These are phyloP conservation scores for Acanthamoeba healyi DNA, from an alignment of 208 protist genomes.

Conservation along the genomic window DNA sequence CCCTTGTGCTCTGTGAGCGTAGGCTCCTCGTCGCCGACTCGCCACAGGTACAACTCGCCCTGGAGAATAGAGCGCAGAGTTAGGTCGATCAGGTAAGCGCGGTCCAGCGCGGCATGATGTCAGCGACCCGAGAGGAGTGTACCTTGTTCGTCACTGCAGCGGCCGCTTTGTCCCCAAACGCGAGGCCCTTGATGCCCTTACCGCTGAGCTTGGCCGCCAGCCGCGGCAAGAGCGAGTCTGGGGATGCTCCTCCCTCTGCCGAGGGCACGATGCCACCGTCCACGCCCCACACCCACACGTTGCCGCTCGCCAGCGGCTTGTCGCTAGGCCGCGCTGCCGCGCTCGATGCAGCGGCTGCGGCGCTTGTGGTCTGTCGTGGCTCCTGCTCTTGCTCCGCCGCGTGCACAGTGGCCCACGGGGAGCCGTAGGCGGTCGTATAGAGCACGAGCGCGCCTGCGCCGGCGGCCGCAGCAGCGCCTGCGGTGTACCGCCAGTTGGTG, in stretches of 20 bases:
- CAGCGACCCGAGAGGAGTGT: neutral
- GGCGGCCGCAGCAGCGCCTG: neutral
- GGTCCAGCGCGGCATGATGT: neutral
- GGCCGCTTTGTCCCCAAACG: neutral
- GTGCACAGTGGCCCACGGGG: neutral
- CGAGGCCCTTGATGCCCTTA: neutral
- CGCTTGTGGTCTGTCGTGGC: neutral
- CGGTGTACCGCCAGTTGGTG: too few species aligned
- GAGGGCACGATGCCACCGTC: neutral
- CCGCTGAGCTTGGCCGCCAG: neutral
- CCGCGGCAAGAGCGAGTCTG: neutral
- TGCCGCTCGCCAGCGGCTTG: neutral
- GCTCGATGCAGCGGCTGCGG: neutral
- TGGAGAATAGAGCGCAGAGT: too few species aligned
- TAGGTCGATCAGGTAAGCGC: too few species aligned
- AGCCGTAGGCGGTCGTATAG: neutral
- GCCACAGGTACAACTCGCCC: slow-evolving; percentile 37
- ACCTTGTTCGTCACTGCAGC: slow-evolving; percentile 1
- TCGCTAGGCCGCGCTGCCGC: neutral
- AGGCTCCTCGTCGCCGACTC: neutral
- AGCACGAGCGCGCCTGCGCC: neutral
- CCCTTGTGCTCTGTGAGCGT: slow-evolving; percentile 25
- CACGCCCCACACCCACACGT: slow-evolving; percentile 51
- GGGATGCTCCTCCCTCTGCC: neutral
- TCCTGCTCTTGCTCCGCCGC: neutral